phyloP scores from a whole-genome alignment of 2,329 filamentous ascomycete species.

The Fusarium domesticum region DNA sequence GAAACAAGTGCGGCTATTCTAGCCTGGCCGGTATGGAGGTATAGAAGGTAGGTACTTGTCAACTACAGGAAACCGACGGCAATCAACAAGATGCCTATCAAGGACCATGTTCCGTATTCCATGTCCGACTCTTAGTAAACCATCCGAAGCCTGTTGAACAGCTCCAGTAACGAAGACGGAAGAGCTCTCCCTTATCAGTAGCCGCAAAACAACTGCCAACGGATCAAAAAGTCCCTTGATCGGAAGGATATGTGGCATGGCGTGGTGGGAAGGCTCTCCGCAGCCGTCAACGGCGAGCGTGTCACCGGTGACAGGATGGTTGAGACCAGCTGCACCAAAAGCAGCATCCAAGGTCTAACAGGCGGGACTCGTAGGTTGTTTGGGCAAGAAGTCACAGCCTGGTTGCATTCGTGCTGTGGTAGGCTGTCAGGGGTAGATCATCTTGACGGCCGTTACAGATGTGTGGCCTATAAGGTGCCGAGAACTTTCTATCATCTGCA shows the following conservation, averaged over 20 bases:
- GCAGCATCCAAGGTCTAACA: not conserved
- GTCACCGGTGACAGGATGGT: constrained; percentile 2
- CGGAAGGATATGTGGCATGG: constrained; percentile 2
- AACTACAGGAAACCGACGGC: too few relatives aligned
- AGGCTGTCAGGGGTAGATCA: constrained; percentile 9
- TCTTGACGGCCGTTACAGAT: not conserved
- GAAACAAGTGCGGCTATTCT: not conserved
- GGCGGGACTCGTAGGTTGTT: constrained; percentile 11
- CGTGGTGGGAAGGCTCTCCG: constrained; percentile 5
- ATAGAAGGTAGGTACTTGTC: too few relatives aligned
- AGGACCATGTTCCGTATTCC: not conserved
- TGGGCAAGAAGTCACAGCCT: constrained; percentile 11
- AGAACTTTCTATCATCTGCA: constrained; percentile 15
- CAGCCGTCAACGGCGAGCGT: constrained; percentile 6
- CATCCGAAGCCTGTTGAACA: not conserved
- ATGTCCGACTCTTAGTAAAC: not conserved
- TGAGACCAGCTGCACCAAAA: constrained; percentile 3
- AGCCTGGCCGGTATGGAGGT: too few relatives aligned
- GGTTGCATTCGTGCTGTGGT: constrained; percentile 21
- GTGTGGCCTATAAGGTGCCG: constrained; percentile 14
- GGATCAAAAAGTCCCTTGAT: constrained; percentile 4
- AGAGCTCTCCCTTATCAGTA: not conserved
- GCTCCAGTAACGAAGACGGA: not conserved
- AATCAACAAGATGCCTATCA: not conserved
- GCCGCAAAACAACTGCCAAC: constrained; percentile 1